phyloP scores from a whole-genome alignment of 192 early-diverging fungal species.

The Physocladia obscura region DNA sequence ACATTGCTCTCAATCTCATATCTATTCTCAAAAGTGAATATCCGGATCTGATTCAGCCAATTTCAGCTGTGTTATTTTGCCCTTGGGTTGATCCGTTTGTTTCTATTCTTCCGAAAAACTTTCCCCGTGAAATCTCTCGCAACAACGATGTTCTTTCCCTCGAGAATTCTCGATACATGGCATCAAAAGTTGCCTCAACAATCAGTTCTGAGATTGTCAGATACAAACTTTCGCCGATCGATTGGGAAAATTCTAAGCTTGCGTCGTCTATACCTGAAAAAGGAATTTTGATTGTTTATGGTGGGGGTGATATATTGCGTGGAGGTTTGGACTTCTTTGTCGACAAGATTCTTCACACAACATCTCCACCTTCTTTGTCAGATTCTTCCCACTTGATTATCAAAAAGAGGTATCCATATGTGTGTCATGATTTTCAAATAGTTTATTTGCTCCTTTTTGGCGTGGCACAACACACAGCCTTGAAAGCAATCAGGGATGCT shows the following conservation, averaged over 20 bases:
- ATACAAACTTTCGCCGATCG: background rate
- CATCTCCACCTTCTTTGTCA: too few relatives aligned
- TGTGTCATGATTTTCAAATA: too few relatives aligned
- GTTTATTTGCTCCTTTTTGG: too few relatives aligned
- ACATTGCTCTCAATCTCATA: slow-evolving; percentile 4
- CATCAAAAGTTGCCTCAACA: background rate
- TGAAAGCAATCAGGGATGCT: too few relatives aligned
- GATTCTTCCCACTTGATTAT: too few relatives aligned
- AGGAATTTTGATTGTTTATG: slow-evolving; percentile 11
- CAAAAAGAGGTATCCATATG: too few relatives aligned
- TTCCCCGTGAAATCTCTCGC: background rate
- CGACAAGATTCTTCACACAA: slow-evolving; percentile 2
- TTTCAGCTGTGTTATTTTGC: slow-evolving; percentile 1
- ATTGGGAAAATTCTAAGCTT: background rate
- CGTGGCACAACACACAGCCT: too few relatives aligned
- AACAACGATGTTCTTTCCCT: slow-evolving; percentile 5
- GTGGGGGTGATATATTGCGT: slow-evolving; percentile 16
- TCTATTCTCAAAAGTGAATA: background rate
- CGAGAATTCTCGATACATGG: background rate
- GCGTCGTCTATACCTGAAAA: background rate
- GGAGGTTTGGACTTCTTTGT: slow-evolving; percentile 15
- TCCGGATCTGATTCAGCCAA: slow-evolving; percentile 9
- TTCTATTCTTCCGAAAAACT: slow-evolving; percentile 2
- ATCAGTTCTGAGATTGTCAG: background rate
- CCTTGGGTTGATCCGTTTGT: slow-evolving; percentile 15